phyloP scores from a whole-genome alignment of 202 grass and related monocot species.

The Panicum virgatum region DNA sequence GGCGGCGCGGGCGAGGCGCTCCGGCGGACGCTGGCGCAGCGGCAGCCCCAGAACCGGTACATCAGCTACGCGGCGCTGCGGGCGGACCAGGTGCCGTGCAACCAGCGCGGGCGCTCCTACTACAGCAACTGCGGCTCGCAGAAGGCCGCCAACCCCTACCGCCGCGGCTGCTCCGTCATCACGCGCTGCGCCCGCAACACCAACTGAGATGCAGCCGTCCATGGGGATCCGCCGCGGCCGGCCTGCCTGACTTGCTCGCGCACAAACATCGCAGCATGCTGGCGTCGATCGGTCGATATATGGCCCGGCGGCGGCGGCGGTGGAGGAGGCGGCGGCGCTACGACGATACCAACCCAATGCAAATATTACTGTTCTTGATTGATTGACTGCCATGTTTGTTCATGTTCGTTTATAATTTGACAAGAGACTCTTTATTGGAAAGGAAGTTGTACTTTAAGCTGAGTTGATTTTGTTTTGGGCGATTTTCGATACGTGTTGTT shows the following conservation, averaged over 20 bases:
- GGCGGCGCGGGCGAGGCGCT: neutral
- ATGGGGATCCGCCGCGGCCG: neutral
- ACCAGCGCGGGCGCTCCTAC: constrained; percentile 66
- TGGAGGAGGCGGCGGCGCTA: neutral
- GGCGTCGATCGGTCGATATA: no score
- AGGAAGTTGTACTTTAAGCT: neutral
- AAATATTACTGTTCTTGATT: neutral
- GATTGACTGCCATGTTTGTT: neutral
- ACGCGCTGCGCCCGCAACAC: constrained; percentile 69
- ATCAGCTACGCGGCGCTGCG: constrained; percentile 74
- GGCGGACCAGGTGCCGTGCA: constrained; percentile 75
- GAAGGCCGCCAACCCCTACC: constrained; percentile 65
- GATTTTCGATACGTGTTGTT: neutral
- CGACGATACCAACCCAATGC: neutral
- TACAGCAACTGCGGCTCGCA: constrained; percentile 68
- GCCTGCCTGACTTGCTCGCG: neutral
- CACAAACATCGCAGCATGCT: no score
- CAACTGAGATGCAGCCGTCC: constrained; percentile 10
- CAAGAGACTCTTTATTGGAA: neutral
- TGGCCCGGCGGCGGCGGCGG: no score
- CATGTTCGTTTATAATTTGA: neutral
- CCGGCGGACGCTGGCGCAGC: constrained; percentile 50
- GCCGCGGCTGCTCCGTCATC: constrained; percentile 78
- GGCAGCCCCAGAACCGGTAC: constrained; percentile 48
- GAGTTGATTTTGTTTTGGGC: neutral